A percentile compares a stretch with the other conserved stretches of the same genome.
Conservation (phyloP, 352 stramenopile genomes). For the Hyphochytrium catenoides region DNA sequence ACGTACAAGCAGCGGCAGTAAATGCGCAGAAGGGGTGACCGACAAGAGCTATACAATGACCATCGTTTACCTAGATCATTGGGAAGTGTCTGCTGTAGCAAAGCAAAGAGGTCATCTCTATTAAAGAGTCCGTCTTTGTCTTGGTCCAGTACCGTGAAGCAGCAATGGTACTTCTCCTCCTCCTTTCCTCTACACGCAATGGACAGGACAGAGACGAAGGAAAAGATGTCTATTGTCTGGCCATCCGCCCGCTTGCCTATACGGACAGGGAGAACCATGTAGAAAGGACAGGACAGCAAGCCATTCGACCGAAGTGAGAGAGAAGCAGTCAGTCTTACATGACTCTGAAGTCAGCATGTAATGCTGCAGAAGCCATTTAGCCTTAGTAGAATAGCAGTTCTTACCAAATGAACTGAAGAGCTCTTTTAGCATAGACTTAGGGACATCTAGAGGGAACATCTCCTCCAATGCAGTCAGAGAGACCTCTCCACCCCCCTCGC, state of each 20-base stretch:
- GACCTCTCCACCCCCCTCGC: conserved; percentile 26
- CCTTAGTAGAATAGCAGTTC: too few relatives aligned
- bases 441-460: conserved; percentile 59
- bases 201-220: conserved; percentile 47
- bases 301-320: too few relatives aligned
- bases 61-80: conserved; percentile 43
- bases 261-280: too few relatives aligned
- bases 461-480: conserved; percentile 43
- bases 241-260: conserved; percentile 43
- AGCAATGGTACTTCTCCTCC: conserved; percentile 44
- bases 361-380: too few relatives aligned
- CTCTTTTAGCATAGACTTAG: conserved; percentile 35
- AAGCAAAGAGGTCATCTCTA: conserved; percentile 47
- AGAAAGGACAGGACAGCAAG: too few relatives aligned
- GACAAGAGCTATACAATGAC: conserved; percentile 34
- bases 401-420: conserved; percentile 55
- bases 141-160: conserved; percentile 23
- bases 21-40: neutral
- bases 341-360: too few relatives aligned
- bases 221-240: conserved; percentile 53
- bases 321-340: too few relatives aligned
- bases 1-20: conserved; percentile 24
- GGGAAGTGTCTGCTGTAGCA: conserved; percentile 48
- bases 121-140: conserved; percentile 18
- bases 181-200: conserved; percentile 36